Percentiles rank a stretch among this genome's conserved stretches.
phyloP scores from a whole-genome alignment of 306 rosid species.

The Mucuna pruriens region DNA sequence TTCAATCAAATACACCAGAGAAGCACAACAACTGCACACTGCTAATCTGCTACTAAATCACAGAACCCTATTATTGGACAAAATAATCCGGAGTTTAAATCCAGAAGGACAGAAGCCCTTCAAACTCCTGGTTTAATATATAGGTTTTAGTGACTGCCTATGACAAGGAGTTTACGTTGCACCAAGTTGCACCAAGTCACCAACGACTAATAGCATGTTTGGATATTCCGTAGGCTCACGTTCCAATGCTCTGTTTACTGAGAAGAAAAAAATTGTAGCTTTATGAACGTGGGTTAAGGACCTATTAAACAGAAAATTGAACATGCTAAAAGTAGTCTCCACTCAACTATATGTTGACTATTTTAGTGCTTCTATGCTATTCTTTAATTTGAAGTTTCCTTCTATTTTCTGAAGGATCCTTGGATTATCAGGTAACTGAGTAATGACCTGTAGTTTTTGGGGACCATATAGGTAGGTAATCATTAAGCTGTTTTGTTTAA shows the following conservation, averaged over 20 bases:
- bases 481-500: constrained; percentile 31
- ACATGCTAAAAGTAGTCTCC: not conserved
- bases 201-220: not conserved
- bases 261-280: not conserved
- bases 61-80: not conserved
- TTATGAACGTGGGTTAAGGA: not conserved
- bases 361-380: constrained; percentile 17
- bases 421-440: constrained; percentile 4
- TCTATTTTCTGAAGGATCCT: constrained; percentile 24
- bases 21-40: not conserved
- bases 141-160: constrained; percentile 12
- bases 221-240: not conserved
- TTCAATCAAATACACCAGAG: constrained; percentile 19
- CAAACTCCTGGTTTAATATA: constrained; percentile 10
- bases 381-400: constrained; percentile 4
- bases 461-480: constrained; percentile 1
- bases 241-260: not conserved
- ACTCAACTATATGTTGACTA: constrained; percentile 11
- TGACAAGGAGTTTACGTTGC: not conserved
- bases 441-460: constrained; percentile 15
- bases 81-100: constrained; percentile 10
- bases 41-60: constrained; percentile 30
- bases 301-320: not conserved
- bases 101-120: not conserved
- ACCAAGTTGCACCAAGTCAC: too few species aligned